Conservation (phyloP, 1,284 basidiomycete genomes). For the Salmacisia buchloeana region DNA sequence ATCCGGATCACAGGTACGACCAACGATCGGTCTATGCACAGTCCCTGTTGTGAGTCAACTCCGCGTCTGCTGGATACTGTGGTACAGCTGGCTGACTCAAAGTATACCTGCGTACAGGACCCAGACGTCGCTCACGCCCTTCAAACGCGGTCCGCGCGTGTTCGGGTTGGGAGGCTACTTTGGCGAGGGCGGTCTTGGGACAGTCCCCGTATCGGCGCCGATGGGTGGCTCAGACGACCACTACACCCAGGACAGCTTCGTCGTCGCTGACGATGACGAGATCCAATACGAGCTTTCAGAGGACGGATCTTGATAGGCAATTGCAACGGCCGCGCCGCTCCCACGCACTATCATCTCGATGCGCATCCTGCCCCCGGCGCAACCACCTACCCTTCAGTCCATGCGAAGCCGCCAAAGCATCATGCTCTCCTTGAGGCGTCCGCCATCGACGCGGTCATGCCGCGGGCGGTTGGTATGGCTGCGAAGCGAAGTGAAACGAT, state of each 20-base stretch:
- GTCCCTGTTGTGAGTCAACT: conserved; percentile 28
- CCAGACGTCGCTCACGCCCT: conserved; percentile 29
- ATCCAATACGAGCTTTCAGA: conserved; percentile 16
- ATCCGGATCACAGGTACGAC: conserved; percentile 59
- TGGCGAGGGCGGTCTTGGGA: conserved; percentile 6
- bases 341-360: too few species aligned
- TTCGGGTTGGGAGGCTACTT: conserved; percentile 22
- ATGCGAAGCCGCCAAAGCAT: neutral
- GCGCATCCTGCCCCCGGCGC: too few species aligned
- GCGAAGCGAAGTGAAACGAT: neutral
- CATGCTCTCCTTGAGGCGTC: neutral
- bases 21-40: conserved; percentile 44
- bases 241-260: conserved; percentile 43
- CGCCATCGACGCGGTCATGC: too few species aligned
- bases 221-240: conserved; percentile 22
- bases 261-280: conserved; percentile 35
- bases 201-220: conserved; percentile 19
- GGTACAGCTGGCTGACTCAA: neutral
- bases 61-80: neutral
- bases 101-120: conserved; percentile 2
- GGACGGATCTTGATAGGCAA: too few species aligned
- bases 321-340: too few species aligned
- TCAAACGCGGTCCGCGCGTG: conserved; percentile 15
- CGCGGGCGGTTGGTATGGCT: too few species aligned
- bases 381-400: neutral